Evolutionary conservation across 225 moss, liverwort and hornwort genomes (phyloP).

Genomic region (Pleurozium schreberi): DNA sequence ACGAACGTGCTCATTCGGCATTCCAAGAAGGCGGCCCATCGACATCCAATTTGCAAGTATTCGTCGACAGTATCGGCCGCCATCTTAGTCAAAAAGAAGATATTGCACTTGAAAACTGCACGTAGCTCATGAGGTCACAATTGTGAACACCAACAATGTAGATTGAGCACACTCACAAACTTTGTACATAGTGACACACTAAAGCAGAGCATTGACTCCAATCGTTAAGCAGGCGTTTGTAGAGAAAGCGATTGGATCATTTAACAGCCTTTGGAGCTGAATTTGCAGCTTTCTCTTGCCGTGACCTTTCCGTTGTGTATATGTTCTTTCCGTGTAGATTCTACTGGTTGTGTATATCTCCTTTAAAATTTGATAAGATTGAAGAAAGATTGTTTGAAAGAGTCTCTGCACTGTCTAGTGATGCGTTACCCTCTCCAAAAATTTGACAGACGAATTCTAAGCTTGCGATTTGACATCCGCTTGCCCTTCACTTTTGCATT

Average conservation of each 20-base stretch:
- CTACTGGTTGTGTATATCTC: no score
- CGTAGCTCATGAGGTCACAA: neutral
- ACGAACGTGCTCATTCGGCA: constrained; percentile 3
- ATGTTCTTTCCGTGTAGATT: neutral
- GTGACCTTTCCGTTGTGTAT: neutral
- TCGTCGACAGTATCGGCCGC: neutral
- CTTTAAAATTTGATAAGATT: no score
- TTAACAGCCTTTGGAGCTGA: neutral
- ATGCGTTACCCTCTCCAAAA: no score
- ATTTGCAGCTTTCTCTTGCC: neutral
- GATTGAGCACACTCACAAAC: neutral
- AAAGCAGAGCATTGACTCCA: neutral
- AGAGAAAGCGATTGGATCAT: neutral
- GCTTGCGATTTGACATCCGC: neutral
- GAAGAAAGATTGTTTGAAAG: no score
- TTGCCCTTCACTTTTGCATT: neutral
- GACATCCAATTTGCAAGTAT: neutral
- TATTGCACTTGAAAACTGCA: neutral
- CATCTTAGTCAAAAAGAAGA: neutral
- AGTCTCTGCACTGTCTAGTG: no score
- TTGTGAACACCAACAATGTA: neutral
- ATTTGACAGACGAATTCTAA: no score
- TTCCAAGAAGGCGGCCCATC: constrained; percentile 9
- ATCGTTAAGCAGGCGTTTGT: neutral
- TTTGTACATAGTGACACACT: neutral